A percentile compares a stretch with the other conserved stretches of the same genome.
Conservation (phyloP, 495 filamentous ascomycete species). For the Paragyromitra xinjiangensis region DNA sequence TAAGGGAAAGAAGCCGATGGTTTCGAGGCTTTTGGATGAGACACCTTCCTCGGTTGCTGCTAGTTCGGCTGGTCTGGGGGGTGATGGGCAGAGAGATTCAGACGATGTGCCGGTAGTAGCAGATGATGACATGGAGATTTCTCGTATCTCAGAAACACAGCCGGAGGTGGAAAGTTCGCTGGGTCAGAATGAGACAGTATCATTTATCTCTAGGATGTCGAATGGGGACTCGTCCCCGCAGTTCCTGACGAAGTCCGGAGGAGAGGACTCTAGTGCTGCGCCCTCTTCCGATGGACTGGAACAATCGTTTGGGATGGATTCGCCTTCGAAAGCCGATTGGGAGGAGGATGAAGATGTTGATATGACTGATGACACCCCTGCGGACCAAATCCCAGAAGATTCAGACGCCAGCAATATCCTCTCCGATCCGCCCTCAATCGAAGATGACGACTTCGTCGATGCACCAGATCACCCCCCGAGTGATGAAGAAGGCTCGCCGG, state of each 20-base stretch:
- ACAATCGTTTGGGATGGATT: constrained; percentile 3
- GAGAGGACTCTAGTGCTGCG: neutral
- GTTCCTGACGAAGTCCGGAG: neutral
- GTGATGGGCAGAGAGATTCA: neutral
- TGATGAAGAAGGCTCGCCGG: neutral
- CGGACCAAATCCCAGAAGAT: constrained; percentile 8
- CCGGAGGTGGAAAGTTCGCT: neutral
- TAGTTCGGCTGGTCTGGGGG: neutral
- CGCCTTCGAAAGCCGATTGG: constrained; percentile 15
- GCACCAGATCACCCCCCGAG: constrained; percentile 34
- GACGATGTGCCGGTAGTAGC: neutral
- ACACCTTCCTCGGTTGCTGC: neutral
- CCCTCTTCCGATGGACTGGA: neutral
- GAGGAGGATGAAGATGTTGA: constrained; percentile 60
- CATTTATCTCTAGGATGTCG: constrained; percentile 29
- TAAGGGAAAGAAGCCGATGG: constrained; percentile 22
- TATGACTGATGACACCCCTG: constrained; percentile 55
- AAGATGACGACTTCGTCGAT: constrained; percentile 48
- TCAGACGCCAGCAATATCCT: constrained; percentile 23
- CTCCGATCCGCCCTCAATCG: constrained; percentile 38
- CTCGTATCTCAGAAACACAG: constrained; percentile 35
- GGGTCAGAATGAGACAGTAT: constrained; percentile 16
- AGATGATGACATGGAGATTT: constrained; percentile 21
- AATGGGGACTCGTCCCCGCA: neutral
- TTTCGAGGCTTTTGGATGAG: neutral